These are phyloP conservation scores for Perilla frutescens DNA, from an alignment of 257 asterid genomes.

Conservation along the genomic window DNA sequence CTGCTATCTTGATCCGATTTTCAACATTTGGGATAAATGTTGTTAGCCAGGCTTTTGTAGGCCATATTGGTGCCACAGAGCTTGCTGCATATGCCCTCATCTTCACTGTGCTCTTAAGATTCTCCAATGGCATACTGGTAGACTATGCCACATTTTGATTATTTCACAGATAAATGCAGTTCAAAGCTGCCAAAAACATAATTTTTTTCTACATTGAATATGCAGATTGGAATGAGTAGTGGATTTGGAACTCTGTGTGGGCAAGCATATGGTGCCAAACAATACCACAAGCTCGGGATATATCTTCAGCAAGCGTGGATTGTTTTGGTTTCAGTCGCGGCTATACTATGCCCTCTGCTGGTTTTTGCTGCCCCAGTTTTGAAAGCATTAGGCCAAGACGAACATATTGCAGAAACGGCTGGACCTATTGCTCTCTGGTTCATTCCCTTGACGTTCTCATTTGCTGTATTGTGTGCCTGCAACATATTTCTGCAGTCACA, in stretches of 20 bases:
- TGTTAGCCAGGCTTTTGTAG: constrained; percentile 70
- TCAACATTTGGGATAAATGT: constrained; percentile 48
- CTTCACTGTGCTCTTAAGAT: constrained; percentile 52
- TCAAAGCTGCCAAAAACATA: not conserved
- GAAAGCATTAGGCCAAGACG: constrained; percentile 62
- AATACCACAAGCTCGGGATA: constrained; percentile 70
- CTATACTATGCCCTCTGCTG: constrained; percentile 35
- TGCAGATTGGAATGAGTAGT: constrained; percentile 69
- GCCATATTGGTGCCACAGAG: constrained; percentile 64
- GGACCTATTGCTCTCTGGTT: constrained; percentile 56
- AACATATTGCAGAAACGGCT: constrained; percentile 47
- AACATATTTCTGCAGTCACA: constrained; percentile 74
- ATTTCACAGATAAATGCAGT: not conserved
- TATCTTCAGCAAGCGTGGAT: constrained; percentile 80
- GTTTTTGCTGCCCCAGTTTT: constrained; percentile 59
- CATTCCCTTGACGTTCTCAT: constrained; percentile 59
- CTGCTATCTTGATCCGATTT: constrained; percentile 52
- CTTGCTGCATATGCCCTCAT: constrained; percentile 68
- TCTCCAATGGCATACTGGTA: constrained; percentile 65
- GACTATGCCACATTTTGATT: too few relatives aligned
- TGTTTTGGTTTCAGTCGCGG: constrained; percentile 29
- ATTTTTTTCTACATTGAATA: not conserved
- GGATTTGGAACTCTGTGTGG: constrained; percentile 75
- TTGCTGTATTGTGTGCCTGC: constrained; percentile 52
- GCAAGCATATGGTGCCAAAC: constrained; percentile 74